Base-by-base conservation (phyloP, 2,329 filamentous ascomycete genomes). In the Sporothrix euskadiensis region DNA sequence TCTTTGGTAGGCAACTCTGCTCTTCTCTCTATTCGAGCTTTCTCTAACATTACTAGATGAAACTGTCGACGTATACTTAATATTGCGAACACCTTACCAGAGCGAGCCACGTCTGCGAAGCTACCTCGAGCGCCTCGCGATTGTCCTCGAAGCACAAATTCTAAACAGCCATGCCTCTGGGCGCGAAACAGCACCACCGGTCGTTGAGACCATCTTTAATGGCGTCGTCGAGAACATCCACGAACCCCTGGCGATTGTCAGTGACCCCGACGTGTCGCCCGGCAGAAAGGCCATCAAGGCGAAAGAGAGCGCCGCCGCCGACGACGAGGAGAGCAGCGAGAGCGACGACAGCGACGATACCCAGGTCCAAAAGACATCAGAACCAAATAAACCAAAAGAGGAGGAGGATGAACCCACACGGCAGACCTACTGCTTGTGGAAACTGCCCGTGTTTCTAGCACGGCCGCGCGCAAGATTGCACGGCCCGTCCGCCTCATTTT, bases 121-220 rank as follows among this genome's bases (percentile, higher is more conserved):
- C 49, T 89, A 89, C 72, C 83, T 94, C 49, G 84, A 84, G 69
- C 85, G 90, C 73, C 82, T 94, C n/a, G 84, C 87, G 32, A 85
- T 94, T 74, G 88, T 86, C 61, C 81, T 94, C 8, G 91, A 94
- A 78, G 88, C 87, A 1, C 89, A 90, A 74, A 87, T 92, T 52
- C 81, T 88, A 73, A 91, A 91, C 80, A 83, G 86, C 80, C 83
- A 84, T 7, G 79, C 84, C 10, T 80, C 82, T 69, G 88, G 84
- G 76, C 86, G 81, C 71, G 73, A 75, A 26, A 86, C 19, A 10
- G 82, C 81, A 30, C 82, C 86, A 14, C 82, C 85, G 1, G 80
- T 84, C 1, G 83, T 85, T 19, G 91, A 93, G 79, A 80, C 86
- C 74, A 88, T 93, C 77, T 90, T 88, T 79, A 87, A 84, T 65